A percentile compares a stretch with the other conserved stretches of the same genome.
Conservation (phyloP, 345 rosid species). For the Heritiera fomes region DNA sequence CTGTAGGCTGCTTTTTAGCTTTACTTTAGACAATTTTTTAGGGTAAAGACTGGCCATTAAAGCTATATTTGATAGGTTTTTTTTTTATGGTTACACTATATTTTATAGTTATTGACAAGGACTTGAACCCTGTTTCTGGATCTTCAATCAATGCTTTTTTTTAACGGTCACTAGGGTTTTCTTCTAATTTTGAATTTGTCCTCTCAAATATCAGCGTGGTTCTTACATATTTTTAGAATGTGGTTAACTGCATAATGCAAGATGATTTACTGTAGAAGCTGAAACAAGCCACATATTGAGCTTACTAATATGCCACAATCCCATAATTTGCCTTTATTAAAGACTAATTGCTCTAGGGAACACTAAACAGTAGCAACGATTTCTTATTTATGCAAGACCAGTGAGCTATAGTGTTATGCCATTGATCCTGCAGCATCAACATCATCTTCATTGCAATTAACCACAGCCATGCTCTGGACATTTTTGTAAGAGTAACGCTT, state of each 20-base stretch:
- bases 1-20: not conserved
- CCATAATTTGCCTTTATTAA: not conserved
- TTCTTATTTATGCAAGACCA: not conserved
- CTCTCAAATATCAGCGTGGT: not conserved
- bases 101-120: not conserved
- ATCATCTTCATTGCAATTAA: constrained; percentile 53
- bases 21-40: not conserved
- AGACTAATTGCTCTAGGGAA: not conserved
- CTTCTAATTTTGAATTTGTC: not conserved
- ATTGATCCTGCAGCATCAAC: constrained; percentile 31
- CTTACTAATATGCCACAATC: not conserved
- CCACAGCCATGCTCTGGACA: constrained; percentile 69
- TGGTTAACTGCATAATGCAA: not conserved
- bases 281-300: not conserved
- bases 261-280: not conserved
- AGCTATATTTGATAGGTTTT: not conserved
- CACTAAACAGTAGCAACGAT: not conserved
- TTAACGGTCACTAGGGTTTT: not conserved
- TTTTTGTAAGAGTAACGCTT: constrained; percentile 65
- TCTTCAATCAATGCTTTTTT: not conserved
- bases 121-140: not conserved
- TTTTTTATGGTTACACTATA: no score
- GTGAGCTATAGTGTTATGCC: constrained; percentile 19
- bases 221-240: no score
- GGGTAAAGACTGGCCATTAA: not conserved